A percentile compares a stretch with the other conserved stretches of the same genome.
These are phyloP conservation scores for Fremontodendron californicum DNA, from an alignment of 345 rosid species.

Conservation along the genomic window DNA sequence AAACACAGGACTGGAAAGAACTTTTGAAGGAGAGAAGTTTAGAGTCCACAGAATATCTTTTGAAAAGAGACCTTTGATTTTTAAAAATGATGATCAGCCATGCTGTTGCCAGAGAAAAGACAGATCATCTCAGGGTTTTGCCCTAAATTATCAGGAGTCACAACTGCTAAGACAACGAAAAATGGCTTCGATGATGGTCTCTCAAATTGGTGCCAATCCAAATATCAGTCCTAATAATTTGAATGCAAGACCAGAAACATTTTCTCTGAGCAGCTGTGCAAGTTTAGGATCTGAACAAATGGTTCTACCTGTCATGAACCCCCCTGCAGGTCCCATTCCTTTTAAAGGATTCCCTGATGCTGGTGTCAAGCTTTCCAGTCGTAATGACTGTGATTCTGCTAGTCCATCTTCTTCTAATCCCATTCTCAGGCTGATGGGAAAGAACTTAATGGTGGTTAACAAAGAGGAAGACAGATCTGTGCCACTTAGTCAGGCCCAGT, in stretches of 20 bases:
- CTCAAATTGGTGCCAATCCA: constrained; percentile 28
- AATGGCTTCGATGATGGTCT: constrained; percentile 34
- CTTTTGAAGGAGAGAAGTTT: constrained; percentile 30
- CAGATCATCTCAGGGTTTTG: constrained; percentile 42
- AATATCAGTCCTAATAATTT: constrained; percentile 24
- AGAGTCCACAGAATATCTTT: constrained; percentile 28
- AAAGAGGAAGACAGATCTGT: constrained; percentile 54
- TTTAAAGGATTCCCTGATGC: constrained; percentile 33
- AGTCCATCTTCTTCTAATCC: constrained; percentile 76
- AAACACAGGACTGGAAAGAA: constrained; percentile 25
- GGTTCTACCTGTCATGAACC: constrained; percentile 24
- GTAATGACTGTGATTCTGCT: constrained; percentile 43
- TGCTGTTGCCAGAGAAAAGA: constrained; percentile 95
- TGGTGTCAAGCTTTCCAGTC: constrained; percentile 28
- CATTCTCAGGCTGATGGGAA: constrained; percentile 91
- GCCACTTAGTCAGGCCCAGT: constrained; percentile 32
- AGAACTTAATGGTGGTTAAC: constrained; percentile 89
- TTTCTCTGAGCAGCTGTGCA: constrained; percentile 29
- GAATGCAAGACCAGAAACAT: constrained; percentile 38
- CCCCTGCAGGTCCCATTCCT: constrained; percentile 22
- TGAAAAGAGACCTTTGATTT: constrained; percentile 42
- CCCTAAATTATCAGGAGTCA: constrained; percentile 50
- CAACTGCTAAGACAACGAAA: constrained; percentile 54
- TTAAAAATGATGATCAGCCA: constrained; percentile 51
- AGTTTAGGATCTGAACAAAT: constrained; percentile 39